Base-by-base conservation (phyloP, 345 rosid species). In the Trapa bicornis region DNA sequence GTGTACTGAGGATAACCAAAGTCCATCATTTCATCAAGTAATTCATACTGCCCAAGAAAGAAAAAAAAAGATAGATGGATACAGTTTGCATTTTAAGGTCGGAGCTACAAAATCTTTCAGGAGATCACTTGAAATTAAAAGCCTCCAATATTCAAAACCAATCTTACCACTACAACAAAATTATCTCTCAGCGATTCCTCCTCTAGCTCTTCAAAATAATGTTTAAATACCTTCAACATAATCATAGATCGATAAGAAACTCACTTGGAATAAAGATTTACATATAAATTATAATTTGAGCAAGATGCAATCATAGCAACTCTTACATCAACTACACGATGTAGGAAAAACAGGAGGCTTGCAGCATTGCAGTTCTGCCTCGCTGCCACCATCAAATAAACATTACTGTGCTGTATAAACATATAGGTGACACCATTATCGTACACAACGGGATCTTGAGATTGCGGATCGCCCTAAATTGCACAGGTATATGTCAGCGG, bases 1-100 rank as follows among this genome's bases (percentile, higher is more conserved):
- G 97, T 94, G 69, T 82, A 89, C 74, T 94, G 96, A 77, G 99
- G 96, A 76, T 85, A 94, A 66, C 97, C 97, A 64, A 91, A 94
- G 83, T 94, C 97, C 99, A 94, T 91, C 84, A 94, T 94, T 83
- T 94, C 97, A 72, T 94, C 99, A 70, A 94, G 99, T 72, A 94
- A 78, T 86, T 94, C 99, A 56, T 91, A 94, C 96, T 94, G 89
- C 70, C 66, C 80, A 60, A 35, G 48, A 36, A 33, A 1, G 16
- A 65, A 78, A n/a, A 63, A 22, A 22, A 22, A 22, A 22, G 29
- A 22, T 62, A 62, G 15, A 69, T 1, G 0, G 14, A 38, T 39
- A 65, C 38, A 14, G 22, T 61, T 1, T 1, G 11, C 13, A 39
- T 64, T n/a, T 2, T 41, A 66, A 39, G 13, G 37, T 38, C 37